Conservation (phyloP, 2,329 filamentous ascomycete genomes). For the Moelleriella libera region DNA sequence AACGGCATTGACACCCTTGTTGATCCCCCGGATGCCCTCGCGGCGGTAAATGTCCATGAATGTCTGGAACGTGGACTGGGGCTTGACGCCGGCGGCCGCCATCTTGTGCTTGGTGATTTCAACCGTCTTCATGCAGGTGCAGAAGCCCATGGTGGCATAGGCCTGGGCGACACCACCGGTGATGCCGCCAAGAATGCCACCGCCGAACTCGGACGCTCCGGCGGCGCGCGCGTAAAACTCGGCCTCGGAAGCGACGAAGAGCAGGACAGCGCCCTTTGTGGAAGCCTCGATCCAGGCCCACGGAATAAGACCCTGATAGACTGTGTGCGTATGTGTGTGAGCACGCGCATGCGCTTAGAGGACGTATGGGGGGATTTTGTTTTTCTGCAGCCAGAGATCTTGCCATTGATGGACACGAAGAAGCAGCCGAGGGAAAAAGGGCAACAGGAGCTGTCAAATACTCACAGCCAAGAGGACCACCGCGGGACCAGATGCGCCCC, state of each 20-base stretch:
- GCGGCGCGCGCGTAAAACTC: constrained; percentile 81
- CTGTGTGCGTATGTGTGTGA: constrained; percentile 28
- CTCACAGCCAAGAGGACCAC: constrained; percentile 89
- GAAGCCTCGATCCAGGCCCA: constrained; percentile 99
- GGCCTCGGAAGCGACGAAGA: constrained; percentile 97
- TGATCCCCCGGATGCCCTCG: constrained; percentile 91
- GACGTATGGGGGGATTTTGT: not conserved
- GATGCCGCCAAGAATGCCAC: constrained; percentile 85
- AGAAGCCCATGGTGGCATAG: constrained; percentile 99
- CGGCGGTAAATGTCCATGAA: constrained; percentile 95
- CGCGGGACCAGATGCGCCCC: constrained; percentile 80
- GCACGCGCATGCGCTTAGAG: no score
- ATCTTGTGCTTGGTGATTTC: constrained; percentile 99
- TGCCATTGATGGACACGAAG: not conserved
- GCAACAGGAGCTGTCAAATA: constrained; percentile 10
- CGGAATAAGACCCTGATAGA: constrained; percentile 98
- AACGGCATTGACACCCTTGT: constrained; percentile 96
- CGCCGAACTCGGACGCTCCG: constrained; percentile 75
- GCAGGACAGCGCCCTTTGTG: constrained; percentile 95
- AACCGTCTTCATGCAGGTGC: constrained; percentile 99
- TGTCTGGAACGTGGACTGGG: constrained; percentile 81
- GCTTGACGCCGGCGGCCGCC: constrained; percentile 67
- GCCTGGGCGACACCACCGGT: constrained; percentile 91
- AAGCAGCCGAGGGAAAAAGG: not conserved
- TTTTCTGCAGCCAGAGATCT: not conserved